These are phyloP conservation scores for Begonia fuchsioides DNA, from an alignment of 306 rosid species.

Conservation along the genomic window DNA sequence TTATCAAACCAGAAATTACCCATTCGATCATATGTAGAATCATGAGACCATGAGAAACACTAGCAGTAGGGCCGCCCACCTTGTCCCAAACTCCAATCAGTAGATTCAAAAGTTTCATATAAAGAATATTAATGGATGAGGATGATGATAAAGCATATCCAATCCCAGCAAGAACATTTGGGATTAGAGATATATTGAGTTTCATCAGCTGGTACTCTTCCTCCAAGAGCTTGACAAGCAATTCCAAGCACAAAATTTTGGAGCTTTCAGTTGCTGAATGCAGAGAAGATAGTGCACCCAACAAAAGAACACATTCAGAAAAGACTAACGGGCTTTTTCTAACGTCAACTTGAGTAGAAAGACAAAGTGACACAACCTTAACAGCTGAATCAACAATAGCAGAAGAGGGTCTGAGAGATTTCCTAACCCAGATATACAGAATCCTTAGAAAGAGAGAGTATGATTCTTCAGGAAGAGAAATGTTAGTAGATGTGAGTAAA, in stretches of 20 bases:
- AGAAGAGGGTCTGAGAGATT: conserved; percentile 43
- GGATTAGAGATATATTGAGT: conserved; percentile 23
- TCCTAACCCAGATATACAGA: conserved; percentile 67
- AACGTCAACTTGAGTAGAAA: conserved; percentile 22
- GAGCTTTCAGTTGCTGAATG: conserved; percentile 32
- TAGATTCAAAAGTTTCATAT: conserved; percentile 30
- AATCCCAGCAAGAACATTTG: conserved; percentile 65
- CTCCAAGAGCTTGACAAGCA: conserved; percentile 25
- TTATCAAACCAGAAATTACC: conserved; percentile 42
- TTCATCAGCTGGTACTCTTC: conserved; percentile 26
- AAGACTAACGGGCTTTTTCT: conserved; percentile 22
- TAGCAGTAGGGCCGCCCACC: conserved; percentile 34
- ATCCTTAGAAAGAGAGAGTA: conserved; percentile 40
- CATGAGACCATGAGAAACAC: conserved; percentile 49
- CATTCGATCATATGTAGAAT: conserved; percentile 67
- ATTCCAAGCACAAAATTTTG: conserved; percentile 38
- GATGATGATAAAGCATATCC: conserved; percentile 78
- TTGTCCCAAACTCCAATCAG: conserved; percentile 56
- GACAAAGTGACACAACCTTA: conserved; percentile 17
- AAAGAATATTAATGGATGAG: conserved; percentile 34
- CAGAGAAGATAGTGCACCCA: conserved; percentile 47
- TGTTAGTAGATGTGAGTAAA: conserved; percentile 33
- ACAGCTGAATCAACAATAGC: conserved; percentile 35
- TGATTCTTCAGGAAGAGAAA: conserved; percentile 37
- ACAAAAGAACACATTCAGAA: conserved; percentile 40